A percentile compares a stretch with the other conserved stretches of the same genome.
Evolutionary conservation across 306 rosid species (phyloP).

Genomic region (Lathyrus oleraceus): DNA sequence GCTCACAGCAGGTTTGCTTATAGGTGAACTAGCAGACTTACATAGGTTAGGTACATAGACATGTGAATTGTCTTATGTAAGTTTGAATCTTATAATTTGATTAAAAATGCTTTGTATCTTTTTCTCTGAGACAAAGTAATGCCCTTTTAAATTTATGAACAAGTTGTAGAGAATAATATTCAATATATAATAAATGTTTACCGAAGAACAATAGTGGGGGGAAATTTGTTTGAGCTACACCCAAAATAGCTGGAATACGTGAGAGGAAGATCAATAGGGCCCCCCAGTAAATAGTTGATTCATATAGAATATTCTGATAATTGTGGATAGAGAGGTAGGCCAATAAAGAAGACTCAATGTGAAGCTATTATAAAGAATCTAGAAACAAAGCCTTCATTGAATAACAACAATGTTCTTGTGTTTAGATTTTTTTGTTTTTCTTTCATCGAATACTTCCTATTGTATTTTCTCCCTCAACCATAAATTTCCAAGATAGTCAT

Average conservation of each 20-base stretch:
- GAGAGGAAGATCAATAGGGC: neutral
- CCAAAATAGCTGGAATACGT: neutral
- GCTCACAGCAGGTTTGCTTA: no score
- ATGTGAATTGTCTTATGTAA: neutral
- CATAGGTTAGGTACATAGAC: neutral
- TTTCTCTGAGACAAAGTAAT: neutral
- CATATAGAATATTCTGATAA: neutral
- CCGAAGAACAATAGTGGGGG: slow-evolving; percentile 1
- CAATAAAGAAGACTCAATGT: neutral
- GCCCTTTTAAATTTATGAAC: neutral
- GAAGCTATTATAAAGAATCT: neutral
- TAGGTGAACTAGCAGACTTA: neutral
- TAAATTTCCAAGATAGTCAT: neutral
- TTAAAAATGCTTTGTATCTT: neutral
- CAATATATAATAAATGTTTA: neutral
- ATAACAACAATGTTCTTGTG: neutral
- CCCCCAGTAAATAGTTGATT: slow-evolving; percentile 19
- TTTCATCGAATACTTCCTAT: neutral
- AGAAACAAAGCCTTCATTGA: neutral
- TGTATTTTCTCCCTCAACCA: neutral
- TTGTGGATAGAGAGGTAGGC: neutral
- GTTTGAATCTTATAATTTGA: slow-evolving; percentile 1
- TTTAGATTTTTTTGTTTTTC: neutral
- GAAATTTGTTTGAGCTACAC: neutral
- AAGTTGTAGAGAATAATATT: neutral